Percentiles rank a stretch among this genome's conserved stretches.
Conservation (phyloP, 306 rosid species). For the Potentilla sterilis region DNA sequence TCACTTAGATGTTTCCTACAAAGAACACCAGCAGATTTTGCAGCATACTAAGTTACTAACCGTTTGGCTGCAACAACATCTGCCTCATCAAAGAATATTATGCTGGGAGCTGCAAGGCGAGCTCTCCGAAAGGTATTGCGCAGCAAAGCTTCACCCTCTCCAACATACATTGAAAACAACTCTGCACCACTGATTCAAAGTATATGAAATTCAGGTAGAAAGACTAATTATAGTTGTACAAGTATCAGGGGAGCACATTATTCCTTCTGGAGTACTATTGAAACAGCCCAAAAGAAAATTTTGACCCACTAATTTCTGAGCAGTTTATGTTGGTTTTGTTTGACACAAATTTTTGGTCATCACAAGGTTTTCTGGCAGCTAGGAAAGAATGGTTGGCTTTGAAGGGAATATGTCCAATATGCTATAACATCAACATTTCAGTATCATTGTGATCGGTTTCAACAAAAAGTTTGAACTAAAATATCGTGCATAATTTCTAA, state of each 20-base stretch:
- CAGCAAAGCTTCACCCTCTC: conserved; percentile 87
- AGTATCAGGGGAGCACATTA: neutral
- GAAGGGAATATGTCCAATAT: neutral
- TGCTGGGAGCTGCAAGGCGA: conserved; percentile 85
- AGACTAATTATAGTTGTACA: neutral
- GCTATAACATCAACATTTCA: neutral
- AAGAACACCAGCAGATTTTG: neutral
- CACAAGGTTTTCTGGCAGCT: neutral
- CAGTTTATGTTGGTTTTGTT: neutral
- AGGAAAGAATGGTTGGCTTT: neutral
- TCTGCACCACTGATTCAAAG: conserved; percentile 80
- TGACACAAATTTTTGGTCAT: neutral
- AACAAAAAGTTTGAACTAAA: neutral
- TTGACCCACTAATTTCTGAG: neutral
- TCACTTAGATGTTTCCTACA: neutral
- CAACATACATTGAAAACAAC: conserved; percentile 87
- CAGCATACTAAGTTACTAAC: conserved; percentile 40
- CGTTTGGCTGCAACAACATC: conserved; percentile 87
- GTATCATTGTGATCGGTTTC: neutral
- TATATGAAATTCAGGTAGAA: conserved; percentile 28
- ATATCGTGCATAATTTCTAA: neutral
- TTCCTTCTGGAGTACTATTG: neutral
- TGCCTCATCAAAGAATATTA: conserved; percentile 88
- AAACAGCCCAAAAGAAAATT: neutral
- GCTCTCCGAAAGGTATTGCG: conserved; percentile 87